Evolutionary conservation across 139 green algal species (phyloP).

Genomic region (Asterochloris erici): DNA sequence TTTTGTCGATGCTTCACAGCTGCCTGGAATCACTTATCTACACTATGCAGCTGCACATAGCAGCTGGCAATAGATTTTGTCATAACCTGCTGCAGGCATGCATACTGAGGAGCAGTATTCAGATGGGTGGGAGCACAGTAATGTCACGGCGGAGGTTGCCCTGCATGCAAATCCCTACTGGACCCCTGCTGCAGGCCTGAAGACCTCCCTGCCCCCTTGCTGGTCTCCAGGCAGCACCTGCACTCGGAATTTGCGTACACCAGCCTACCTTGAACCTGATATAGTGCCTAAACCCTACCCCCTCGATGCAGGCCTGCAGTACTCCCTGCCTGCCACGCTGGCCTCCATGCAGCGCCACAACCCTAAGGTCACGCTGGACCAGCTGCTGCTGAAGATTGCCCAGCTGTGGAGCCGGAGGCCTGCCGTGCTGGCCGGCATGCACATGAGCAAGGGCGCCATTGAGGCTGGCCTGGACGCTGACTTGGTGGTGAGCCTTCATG

Average conservation of each 20-base stretch:
- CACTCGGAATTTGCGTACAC: background rate
- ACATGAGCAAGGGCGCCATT: slow-evolving; percentile 64
- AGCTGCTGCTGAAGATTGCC: slow-evolving; percentile 14
- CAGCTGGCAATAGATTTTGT: too few relatives aligned
- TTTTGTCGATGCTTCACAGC: too few relatives aligned
- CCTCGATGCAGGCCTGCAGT: slow-evolving; percentile 64
- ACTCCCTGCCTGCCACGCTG: slow-evolving; percentile 82
- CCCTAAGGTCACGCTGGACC: background rate
- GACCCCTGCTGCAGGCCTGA: background rate
- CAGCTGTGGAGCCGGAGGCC: slow-evolving; percentile 45
- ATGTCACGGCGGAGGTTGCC: too few relatives aligned
- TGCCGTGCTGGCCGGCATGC: slow-evolving; percentile 60
- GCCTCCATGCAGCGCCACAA: slow-evolving; percentile 32
- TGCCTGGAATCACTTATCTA: too few relatives aligned
- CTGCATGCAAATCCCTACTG: too few relatives aligned
- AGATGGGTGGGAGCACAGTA: too few relatives aligned
- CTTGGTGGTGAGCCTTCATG: slow-evolving; percentile 62
- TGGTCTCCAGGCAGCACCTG: background rate
- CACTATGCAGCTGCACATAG: too few relatives aligned
- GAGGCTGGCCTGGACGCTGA: slow-evolving; percentile 76
- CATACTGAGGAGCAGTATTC: too few relatives aligned
- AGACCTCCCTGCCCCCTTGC: background rate
- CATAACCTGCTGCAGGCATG: too few relatives aligned
- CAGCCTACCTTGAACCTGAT: background rate
- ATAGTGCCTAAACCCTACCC: background rate